Evolutionary conservation across 1,284 basidiomycete species (phyloP).

Genomic region (Sanghuangporus sanghuang): DNA sequence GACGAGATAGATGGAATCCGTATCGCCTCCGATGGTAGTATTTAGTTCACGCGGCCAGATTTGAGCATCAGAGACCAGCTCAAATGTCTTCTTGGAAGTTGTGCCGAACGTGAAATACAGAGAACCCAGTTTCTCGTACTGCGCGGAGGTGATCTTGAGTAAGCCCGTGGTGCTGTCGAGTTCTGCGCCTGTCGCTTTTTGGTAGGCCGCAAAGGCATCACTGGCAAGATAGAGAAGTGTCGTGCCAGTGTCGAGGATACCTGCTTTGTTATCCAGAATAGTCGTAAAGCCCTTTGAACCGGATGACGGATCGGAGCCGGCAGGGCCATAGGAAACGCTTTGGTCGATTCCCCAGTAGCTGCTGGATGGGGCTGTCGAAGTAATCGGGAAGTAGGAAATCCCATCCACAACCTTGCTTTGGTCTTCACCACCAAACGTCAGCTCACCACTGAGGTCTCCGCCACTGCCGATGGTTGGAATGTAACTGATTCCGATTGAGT

Average conservation of each 20-base stretch:
- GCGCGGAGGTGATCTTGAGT: slow-evolving; percentile 22
- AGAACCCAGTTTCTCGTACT: slow-evolving; percentile 47
- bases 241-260: slow-evolving; percentile 25
- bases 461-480: slow-evolving; percentile 34
- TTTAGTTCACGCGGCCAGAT: slow-evolving; percentile 55
- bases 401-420: slow-evolving; percentile 32
- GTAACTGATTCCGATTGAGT: slow-evolving; percentile 48
- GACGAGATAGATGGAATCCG: slow-evolving; percentile 47
- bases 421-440: slow-evolving; percentile 20
- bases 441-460: slow-evolving; percentile 24
- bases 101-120: slow-evolving; percentile 51
- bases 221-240: slow-evolving; percentile 18
- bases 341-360: slow-evolving; percentile 54
- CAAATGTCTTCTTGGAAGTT: slow-evolving; percentile 22
- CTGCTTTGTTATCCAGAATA: slow-evolving; percentile 30
- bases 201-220: slow-evolving; percentile 23
- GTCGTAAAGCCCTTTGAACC: neutral
- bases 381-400: slow-evolving; percentile 46
- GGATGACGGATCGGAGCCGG: slow-evolving; percentile 22
- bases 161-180: slow-evolving; percentile 31
- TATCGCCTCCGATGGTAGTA: slow-evolving; percentile 41
- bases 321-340: slow-evolving; percentile 38
- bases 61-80: slow-evolving; percentile 52
- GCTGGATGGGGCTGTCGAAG: slow-evolving; percentile 41
- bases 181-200: slow-evolving; percentile 34